Conservation (phyloP, 2,329 filamentous ascomycete species). For the Geosmithia morbida region DNA sequence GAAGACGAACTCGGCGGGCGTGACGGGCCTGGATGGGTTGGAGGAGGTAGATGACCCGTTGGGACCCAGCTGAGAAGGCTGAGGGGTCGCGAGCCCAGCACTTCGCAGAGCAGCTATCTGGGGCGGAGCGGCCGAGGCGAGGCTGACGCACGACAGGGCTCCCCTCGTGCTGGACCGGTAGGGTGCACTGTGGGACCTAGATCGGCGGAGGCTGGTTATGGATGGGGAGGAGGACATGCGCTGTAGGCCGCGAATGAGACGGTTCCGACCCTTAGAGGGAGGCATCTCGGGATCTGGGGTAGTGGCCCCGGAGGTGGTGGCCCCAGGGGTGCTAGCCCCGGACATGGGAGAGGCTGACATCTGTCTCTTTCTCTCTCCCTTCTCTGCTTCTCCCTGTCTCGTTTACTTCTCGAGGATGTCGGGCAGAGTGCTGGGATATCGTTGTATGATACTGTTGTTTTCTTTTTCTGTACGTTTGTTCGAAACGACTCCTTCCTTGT, state of each 20-base stretch:
- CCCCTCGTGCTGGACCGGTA: slow-evolving; percentile 35
- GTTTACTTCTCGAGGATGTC: too few relatives aligned
- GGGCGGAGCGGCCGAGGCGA: slow-evolving; percentile 23
- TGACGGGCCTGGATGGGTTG: slow-evolving; percentile 19
- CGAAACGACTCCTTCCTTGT: too few relatives aligned
- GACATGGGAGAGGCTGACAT: neutral
- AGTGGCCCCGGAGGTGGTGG: too few relatives aligned
- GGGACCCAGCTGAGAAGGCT: slow-evolving; percentile 24
- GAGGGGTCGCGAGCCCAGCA: slow-evolving; percentile 15
- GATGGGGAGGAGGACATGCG: slow-evolving; percentile 73
- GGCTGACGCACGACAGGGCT: slow-evolving; percentile 39
- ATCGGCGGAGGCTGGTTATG: slow-evolving; percentile 46
- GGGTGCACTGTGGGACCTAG: slow-evolving; percentile 53
- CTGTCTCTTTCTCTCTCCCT: too few relatives aligned
- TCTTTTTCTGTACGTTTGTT: too few relatives aligned
- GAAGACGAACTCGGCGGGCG: slow-evolving; percentile 24
- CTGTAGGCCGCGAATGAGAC: slow-evolving; percentile 61
- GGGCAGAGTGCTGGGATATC: too few relatives aligned
- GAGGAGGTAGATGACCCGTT: slow-evolving; percentile 17
- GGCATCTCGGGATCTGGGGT: neutral
- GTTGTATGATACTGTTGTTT: too few relatives aligned
- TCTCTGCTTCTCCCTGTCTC: too few relatives aligned
- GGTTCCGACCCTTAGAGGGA: slow-evolving; percentile 44
- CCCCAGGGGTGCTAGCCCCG: neutral
- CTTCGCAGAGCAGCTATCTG: slow-evolving; percentile 9